Base-by-base conservation (phyloP, 495 filamentous ascomycete genomes). In the Talaromyces wortmannii region DNA sequence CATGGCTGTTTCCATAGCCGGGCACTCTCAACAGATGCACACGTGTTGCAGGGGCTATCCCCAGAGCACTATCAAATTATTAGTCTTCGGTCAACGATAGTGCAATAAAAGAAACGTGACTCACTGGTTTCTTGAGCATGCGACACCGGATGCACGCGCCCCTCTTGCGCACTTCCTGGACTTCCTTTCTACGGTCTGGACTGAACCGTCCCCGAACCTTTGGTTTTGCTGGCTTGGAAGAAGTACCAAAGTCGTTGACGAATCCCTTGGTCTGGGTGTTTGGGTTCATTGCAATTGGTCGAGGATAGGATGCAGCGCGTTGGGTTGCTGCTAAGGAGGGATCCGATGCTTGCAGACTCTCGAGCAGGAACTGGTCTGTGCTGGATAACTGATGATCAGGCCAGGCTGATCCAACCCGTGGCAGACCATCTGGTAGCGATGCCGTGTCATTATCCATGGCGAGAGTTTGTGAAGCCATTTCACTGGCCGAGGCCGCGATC, bases 101-200 rank as follows among this genome's bases (percentile, higher is more conserved):
- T 31, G 16, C 16, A 42, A 33, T 36, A 43, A 48, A 31, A 23
- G 1, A 43, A 50, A 44, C 30, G 17, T 3, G 48, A 30, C 73
- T 49, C 75, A 80, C 78, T 2, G 87, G 86, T 69, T 95, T 95
- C 63, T 90, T 87, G 10, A 95, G 73, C 74, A 95, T 91, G 3
- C 88, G 81, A 69, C 90, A 95, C 46, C 90, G 82, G 52, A 92
- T 89, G 61, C 90, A 95, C 12, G 90, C 90, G 17, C 90, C 90
- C 29, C 82, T 78, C 61, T 90, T 89, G 29, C 90, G 80, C 31
- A 94, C 83, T 61, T 86, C 84, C 61, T 90, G 86, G 4, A 95
- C 89, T 65, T 95, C 86, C 61, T 84, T 84, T 48, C 90, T 80
- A 52, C 90, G 72, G 4, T 70, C 72, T 6, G 83, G 77, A 43